phyloP scores from a whole-genome alignment of 306 rosid genomes.

The Quercus berberidifolia region DNA sequence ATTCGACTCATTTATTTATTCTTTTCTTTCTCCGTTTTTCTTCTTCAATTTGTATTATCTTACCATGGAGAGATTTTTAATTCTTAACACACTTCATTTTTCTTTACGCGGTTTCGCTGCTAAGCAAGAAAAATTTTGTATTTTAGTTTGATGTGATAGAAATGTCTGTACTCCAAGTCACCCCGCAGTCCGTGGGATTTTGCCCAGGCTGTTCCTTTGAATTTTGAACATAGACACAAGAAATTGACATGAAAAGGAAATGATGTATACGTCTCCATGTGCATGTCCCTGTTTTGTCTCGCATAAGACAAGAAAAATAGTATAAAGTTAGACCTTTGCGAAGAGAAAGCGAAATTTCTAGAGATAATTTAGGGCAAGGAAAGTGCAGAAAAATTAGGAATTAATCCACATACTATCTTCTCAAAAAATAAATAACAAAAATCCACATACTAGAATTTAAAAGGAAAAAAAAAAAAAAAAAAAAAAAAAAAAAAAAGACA shows the following conservation, averaged over 20 bases:
- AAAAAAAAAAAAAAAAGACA: too few relatives aligned
- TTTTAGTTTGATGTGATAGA: conserved; percentile 32
- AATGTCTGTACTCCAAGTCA: neutral
- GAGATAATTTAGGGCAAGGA: neutral
- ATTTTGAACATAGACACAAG: conserved; percentile 3
- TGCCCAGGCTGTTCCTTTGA: conserved; percentile 5
- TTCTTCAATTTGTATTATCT: neutral
- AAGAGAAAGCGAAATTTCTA: neutral
- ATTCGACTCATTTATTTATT: too few relatives aligned
- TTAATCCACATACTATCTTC: too few relatives aligned
- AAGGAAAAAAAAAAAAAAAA: too few relatives aligned
- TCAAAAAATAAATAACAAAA: too few relatives aligned
- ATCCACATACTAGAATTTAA: too few relatives aligned
- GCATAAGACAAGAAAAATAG: neutral
- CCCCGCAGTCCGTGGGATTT: conserved; percentile 31
- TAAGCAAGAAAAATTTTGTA: conserved; percentile 13
- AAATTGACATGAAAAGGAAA: neutral
- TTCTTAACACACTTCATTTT: too few relatives aligned
- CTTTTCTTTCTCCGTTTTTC: neutral
- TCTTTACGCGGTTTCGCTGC: conserved; percentile 41
- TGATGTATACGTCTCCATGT: conserved; percentile 32
- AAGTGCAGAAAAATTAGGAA: neutral
- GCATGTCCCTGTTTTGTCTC: conserved; percentile 33
- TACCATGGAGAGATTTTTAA: conserved; percentile 3
- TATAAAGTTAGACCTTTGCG: neutral